These are phyloP conservation scores for Salix viminalis DNA, from an alignment of 345 rosid species.

Conservation along the genomic window DNA sequence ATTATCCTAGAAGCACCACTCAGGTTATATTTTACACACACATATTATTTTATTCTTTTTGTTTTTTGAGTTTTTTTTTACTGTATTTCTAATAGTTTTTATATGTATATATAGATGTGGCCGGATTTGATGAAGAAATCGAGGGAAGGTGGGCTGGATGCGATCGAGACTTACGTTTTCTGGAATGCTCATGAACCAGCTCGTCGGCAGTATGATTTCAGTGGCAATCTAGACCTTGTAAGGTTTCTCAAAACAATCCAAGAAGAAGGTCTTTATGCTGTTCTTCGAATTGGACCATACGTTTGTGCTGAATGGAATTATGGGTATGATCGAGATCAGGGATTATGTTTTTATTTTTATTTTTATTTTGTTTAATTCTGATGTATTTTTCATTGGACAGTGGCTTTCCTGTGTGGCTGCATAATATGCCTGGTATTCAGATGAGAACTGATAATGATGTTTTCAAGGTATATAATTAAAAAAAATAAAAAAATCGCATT, in stretches of 20 bases:
- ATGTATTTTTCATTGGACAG: background rate
- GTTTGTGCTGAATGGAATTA: slow-evolving; percentile 35
- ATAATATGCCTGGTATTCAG: slow-evolving; percentile 3
- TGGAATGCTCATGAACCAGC: slow-evolving; percentile 24
- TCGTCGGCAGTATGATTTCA: slow-evolving; percentile 18
- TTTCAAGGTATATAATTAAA: slow-evolving; percentile 6
- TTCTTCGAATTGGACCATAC: slow-evolving; percentile 69
- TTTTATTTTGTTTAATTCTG: background rate
- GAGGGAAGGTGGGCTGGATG: slow-evolving; percentile 9
- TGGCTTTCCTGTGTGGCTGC: slow-evolving; percentile 14
- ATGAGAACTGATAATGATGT: slow-evolving; percentile 12
- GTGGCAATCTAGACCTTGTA: slow-evolving; percentile 44
- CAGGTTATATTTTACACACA: background rate
- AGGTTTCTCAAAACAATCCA: slow-evolving; percentile 59
- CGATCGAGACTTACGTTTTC: slow-evolving; percentile 17
- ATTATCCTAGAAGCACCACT: slow-evolving; percentile 12
- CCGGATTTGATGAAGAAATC: slow-evolving; percentile 12
- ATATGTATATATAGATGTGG: slow-evolving; percentile 7
- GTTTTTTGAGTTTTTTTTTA: too few species aligned
- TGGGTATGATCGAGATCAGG: background rate
- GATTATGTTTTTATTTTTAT: too few species aligned
- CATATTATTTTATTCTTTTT: too few species aligned
- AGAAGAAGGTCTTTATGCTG: slow-evolving; percentile 39
- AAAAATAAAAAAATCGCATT: background rate
- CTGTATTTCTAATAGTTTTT: too few species aligned